Percentiles rank a stretch among this genome's conserved stretches.
Conservation (phyloP, 306 rosid species). For the Pyrus bretschneideri region DNA sequence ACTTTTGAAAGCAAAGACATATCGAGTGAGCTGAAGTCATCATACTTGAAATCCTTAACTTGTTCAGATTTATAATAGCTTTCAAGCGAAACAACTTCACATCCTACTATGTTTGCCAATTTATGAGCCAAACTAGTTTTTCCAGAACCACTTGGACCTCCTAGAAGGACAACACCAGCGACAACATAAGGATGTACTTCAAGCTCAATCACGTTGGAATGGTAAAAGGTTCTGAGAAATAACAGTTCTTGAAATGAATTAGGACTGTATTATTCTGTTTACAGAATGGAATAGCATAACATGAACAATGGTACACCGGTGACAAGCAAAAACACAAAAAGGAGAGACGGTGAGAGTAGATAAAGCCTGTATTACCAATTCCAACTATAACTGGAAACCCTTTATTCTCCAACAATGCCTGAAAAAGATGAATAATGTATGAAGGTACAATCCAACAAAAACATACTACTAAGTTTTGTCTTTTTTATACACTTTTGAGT, state of each 20-base stretch:
- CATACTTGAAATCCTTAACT: constrained; percentile 89
- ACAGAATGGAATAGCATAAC: background rate
- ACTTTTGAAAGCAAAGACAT: constrained; percentile 86
- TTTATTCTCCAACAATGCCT: constrained; percentile 98
- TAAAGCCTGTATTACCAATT: constrained; percentile 62
- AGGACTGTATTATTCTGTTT: background rate
- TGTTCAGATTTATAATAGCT: constrained; percentile 77
- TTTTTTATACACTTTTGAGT: background rate
- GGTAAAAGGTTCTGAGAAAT: background rate
- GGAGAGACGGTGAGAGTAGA: constrained; percentile 4
- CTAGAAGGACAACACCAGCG: constrained; percentile 42
- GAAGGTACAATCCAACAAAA: constrained; percentile 18
- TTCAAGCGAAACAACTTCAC: constrained; percentile 93
- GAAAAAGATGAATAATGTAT: constrained; percentile 26
- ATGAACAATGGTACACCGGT: background rate
- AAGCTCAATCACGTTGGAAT: constrained; percentile 18
- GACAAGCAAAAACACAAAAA: constrained; percentile 10
- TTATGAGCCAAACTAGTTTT: constrained; percentile 99
- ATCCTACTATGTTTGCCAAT: constrained; percentile 97
- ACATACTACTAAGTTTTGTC: background rate
- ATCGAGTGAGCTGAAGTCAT: constrained; percentile 82
- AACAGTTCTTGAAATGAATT: background rate
- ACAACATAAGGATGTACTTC: constrained; percentile 12
- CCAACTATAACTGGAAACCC: constrained; percentile 93
- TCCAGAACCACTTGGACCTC: constrained; percentile 99